Evolutionary conservation across 345 rosid genomes (phyloP).

Genomic region (Pelargonium nanum): DNA sequence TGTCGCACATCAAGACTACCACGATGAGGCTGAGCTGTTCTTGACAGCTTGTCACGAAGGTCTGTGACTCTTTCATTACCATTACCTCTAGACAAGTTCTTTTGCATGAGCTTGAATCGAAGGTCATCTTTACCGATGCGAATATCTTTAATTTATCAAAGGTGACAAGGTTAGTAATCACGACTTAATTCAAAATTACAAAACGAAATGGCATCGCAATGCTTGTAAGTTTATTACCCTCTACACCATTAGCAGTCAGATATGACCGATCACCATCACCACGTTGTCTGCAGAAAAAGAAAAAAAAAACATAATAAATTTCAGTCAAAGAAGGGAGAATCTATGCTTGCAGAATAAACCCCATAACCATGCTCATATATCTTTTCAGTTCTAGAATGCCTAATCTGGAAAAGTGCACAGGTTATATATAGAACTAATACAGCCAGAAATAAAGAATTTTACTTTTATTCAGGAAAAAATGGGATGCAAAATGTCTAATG

Average conservation of each 20-base stretch:
- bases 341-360: neutral
- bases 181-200: conserved; percentile 13
- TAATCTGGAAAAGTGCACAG: neutral
- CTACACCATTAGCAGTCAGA: conserved; percentile 28
- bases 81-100: conserved; percentile 41
- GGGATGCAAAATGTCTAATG: neutral
- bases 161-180: conserved; percentile 26
- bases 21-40: conserved; percentile 34
- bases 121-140: conserved; percentile 65
- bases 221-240: conserved; percentile 30
- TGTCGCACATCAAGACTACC: conserved; percentile 26
- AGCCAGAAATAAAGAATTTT: neutral
- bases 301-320: conserved; percentile 9
- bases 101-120: conserved; percentile 67
- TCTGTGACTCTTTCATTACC: conserved; percentile 37
- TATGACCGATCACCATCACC: conserved; percentile 31
- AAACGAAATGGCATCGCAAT: conserved; percentile 9
- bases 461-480: neutral
- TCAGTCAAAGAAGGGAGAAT: conserved; percentile 2
- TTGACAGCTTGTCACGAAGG: conserved; percentile 70
- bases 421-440: neutral
- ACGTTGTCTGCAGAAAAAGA: conserved; percentile 54
- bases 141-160: conserved; percentile 38
- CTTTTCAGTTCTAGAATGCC: neutral
- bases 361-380: neutral